Conservation (phyloP, 345 rosid genomes). For the Pistacia vera region DNA sequence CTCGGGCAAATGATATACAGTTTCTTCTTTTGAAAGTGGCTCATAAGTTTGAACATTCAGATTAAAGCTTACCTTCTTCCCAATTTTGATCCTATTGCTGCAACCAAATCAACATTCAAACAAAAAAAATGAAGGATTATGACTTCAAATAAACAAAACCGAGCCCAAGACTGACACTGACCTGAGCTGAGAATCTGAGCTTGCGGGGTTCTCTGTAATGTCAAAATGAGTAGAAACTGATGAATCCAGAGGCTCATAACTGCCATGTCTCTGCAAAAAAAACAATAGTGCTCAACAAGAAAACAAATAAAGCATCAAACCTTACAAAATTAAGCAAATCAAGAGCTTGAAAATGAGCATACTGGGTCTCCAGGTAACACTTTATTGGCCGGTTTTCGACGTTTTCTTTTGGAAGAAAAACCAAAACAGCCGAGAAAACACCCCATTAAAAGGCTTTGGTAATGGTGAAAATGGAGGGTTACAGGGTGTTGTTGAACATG, state of each 20-base stretch:
- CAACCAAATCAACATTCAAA: background rate
- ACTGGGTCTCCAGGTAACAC: constrained; percentile 61
- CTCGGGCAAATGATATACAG: constrained; percentile 26
- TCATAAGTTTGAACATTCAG: constrained; percentile 81
- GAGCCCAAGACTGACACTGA: constrained; percentile 24
- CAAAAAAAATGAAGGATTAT: background rate
- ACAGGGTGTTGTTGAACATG: background rate
- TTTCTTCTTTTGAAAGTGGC: constrained; percentile 43
- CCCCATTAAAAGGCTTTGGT: constrained; percentile 51
- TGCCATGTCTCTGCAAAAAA: constrained; percentile 41
- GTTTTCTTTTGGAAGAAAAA: constrained; percentile 58
- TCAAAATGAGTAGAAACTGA: constrained; percentile 38
- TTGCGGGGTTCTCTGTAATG: constrained; percentile 20
- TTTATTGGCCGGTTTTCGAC: constrained; percentile 44
- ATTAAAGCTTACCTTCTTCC: constrained; percentile 85
- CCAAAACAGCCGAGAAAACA: constrained; percentile 92
- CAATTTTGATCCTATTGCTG: constrained; percentile 42
- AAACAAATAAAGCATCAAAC: background rate
- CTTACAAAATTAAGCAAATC: background rate
- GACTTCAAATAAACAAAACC: background rate
- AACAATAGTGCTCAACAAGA: background rate
- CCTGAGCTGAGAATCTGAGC: constrained; percentile 51
- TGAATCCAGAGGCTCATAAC: constrained; percentile 57
- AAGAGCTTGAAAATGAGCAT: constrained; percentile 10
- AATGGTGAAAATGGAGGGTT: background rate